Evolutionary conservation across 1,284 basidiomycete species (phyloP).

Genomic region (Thelephora terrestris): DNA sequence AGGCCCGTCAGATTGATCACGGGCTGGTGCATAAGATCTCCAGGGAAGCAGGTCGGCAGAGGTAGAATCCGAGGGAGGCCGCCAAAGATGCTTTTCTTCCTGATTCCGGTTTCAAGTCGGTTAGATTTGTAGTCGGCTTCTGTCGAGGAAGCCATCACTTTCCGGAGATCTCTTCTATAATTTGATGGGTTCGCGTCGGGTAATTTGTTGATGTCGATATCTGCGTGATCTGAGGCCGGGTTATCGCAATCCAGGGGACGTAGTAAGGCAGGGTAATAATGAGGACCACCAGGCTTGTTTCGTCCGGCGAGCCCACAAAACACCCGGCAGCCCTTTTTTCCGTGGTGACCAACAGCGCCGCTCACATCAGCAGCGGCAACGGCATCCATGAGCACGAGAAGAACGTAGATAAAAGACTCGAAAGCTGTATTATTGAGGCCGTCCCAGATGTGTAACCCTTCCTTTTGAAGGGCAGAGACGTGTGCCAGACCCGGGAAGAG

Average conservation of each 20-base stretch:
- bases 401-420: too few species aligned
- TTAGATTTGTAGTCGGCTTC: constrained; percentile 5
- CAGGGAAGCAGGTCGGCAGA: constrained; percentile 10
- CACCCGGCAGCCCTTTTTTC: constrained; percentile 20
- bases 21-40: constrained; percentile 25
- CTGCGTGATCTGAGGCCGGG: constrained; percentile 7
- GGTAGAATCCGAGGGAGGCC: constrained; percentile 7
- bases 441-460: constrained; percentile 19
- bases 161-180: too few species aligned
- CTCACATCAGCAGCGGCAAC: constrained; percentile 21
- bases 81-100: constrained; percentile 13
- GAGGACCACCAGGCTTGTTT: constrained; percentile 26
- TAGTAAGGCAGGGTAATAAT: constrained; percentile 16
- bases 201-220: constrained; percentile 14
- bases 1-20: constrained; percentile 22
- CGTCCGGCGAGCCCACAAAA: constrained; percentile 22
- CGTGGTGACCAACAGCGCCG: constrained; percentile 26
- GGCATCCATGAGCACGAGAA: too few species aligned
- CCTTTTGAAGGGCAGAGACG: constrained; percentile 12
- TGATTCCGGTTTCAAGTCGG: constrained; percentile 14
- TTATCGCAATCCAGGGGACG: constrained; percentile 2
- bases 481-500: constrained; percentile 24
- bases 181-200: too few species aligned
- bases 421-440: constrained; percentile 9
- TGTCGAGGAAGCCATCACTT: constrained; percentile 3